Conservation (phyloP, 2,329 filamentous ascomycete species). For the Apiospora pterosperma region DNA sequence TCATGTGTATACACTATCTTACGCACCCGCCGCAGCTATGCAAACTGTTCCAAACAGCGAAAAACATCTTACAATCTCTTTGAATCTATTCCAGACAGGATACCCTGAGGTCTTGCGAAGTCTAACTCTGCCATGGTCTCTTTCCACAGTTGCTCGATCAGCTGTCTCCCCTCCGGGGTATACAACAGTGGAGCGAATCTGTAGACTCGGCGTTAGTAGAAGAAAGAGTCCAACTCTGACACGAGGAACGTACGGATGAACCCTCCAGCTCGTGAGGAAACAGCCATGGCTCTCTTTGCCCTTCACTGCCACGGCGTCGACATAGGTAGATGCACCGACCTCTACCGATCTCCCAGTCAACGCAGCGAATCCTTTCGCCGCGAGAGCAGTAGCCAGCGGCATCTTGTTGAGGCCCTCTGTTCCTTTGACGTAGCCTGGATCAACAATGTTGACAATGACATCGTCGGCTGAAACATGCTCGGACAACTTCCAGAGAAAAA, state of each 20-base stretch:
- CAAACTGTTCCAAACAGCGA: no score
- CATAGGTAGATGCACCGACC: constrained; percentile 42
- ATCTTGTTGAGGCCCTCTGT: constrained; percentile 10
- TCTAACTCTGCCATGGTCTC: background rate
- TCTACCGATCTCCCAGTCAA: constrained; percentile 26
- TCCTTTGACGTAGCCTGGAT: constrained; percentile 16
- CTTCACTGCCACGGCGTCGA: constrained; percentile 42
- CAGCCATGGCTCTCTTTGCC: constrained; percentile 49
- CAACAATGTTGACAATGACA: constrained; percentile 18
- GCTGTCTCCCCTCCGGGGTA: background rate
- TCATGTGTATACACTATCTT: no score
- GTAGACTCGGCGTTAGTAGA: background rate
- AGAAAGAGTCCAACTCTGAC: background rate
- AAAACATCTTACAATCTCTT: no score
- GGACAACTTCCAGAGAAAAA: constrained; percentile 28
- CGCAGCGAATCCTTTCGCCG: background rate
- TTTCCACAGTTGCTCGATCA: background rate
- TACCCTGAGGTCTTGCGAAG: no score
- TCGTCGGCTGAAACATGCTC: constrained; percentile 13
- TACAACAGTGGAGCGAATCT: background rate
- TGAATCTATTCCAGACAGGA: no score
- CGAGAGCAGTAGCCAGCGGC: background rate
- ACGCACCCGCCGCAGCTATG: no score
- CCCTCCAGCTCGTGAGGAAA: constrained; percentile 45
- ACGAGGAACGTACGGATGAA: constrained; percentile 36